Percentiles rank a stretch among this genome's conserved stretches.
phyloP scores from a whole-genome alignment of 305 asterid genomes.

The Fraxinus xanthoxyloides region DNA sequence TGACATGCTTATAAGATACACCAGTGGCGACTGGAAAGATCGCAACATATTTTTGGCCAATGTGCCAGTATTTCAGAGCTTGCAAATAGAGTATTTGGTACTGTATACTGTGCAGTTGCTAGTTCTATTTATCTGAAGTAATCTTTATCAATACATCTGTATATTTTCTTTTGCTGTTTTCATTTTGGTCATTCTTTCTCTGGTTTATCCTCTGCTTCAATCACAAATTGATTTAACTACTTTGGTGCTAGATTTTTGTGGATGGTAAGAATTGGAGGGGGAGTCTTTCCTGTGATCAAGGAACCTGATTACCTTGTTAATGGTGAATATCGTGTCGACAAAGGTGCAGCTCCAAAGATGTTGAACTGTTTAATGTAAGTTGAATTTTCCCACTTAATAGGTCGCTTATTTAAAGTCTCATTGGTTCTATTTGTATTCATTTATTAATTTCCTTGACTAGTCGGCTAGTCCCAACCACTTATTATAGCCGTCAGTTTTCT shows the following conservation, averaged over 20 bases:
- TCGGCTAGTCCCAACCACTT: not conserved
- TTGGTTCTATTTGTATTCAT: not conserved
- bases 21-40: not conserved
- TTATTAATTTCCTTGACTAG: not conserved
- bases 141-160: not conserved
- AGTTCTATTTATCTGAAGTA: not conserved
- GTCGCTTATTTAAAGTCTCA: not conserved
- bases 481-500: not conserved
- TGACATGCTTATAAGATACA: not conserved
- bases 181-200: not conserved
- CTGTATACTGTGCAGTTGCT: not conserved
- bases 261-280: slow-evolving; percentile 99
- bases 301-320: slow-evolving; percentile 98
- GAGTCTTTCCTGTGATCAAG: slow-evolving; percentile 93
- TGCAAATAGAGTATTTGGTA: not conserved
- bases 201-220: slow-evolving; percentile 1
- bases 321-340: slow-evolving; percentile 98
- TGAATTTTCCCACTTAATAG: slow-evolving; percentile 3
- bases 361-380: slow-evolving; percentile 98
- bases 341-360: slow-evolving; percentile 98
- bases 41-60: not conserved
- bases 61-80: not conserved
- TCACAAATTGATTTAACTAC: slow-evolving; percentile 24
- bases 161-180: not conserved
- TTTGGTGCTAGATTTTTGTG: slow-evolving; percentile 73